Base-by-base conservation (phyloP, 1,139 yeast genomes). In the Martiniozyma asiatica region DNA sequence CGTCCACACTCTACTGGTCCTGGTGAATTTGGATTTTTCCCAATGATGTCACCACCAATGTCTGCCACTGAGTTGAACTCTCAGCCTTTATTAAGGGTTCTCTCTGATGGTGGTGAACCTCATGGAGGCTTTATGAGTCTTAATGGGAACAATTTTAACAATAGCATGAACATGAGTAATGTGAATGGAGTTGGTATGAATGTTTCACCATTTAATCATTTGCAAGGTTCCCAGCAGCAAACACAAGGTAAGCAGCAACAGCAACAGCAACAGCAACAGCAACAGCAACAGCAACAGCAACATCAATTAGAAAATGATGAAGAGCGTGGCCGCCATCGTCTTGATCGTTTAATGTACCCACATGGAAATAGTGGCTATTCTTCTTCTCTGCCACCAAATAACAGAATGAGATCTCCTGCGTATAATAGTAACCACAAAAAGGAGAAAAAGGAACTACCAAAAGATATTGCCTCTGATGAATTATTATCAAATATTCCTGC, bases 401-500 rank as follows among this genome's bases (percentile, higher is more conserved):
- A 35, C 22, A 14, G 32, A 14, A 16, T 18, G n/a, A 26, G 25
- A 17, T 16, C 17, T 14, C 14, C 16, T n/a, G 19, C 20, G 9
- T 15, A 14, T 14, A 20, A 24, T 14, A 8, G 14, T n/a, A n/a
- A n/a, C n/a, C n/a, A n/a, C n/a, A 26, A 13, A 12, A 21, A 11
- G 8, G 20, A 13, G 8, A 26, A 13, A n/a, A 21, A 26, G 9
- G 15, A 14, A 5, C 9, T 78, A 56, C 78, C 81, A 5, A 60
- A 65, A 32, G 85, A 75, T 45, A 70, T 76, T 32, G 65, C 82
- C 14, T 78, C 73, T 44, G 59, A 65, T 23, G 73, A 71, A 33
- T 57, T 82, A 37, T 60, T 85, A 47, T 62, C 65, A 38, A 92
- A 89, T 51, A 73, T 89, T 33, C 94, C 96, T 3, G 79, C 82